Percentiles rank a stretch among this genome's conserved stretches.
phyloP scores from a whole-genome alignment of 2,329 filamentous ascomycete genomes.

The Cordyceps militaris region DNA sequence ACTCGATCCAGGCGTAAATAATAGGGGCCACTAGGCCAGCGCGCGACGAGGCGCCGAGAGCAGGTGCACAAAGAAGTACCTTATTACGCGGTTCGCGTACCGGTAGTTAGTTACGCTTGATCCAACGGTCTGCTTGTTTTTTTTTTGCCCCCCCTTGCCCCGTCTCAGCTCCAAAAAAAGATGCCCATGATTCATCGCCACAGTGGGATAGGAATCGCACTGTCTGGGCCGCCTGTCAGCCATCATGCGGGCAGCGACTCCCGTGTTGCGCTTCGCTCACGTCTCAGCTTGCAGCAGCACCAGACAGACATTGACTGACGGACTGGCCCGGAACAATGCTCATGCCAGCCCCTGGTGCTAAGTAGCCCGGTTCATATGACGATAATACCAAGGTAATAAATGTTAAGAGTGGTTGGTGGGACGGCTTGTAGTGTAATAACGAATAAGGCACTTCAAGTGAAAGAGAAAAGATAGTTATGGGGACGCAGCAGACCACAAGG shows the following conservation, averaged over 20 bases:
- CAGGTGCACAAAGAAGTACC: too few relatives aligned
- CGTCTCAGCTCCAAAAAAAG: constrained; percentile 2
- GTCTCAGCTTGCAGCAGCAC: constrained; percentile 5
- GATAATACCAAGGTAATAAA: background rate
- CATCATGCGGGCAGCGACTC: background rate
- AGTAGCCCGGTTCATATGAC: background rate
- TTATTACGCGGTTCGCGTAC: too few relatives aligned
- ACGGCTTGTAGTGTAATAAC: too few relatives aligned
- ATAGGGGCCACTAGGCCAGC: too few relatives aligned
- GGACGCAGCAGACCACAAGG: background rate
- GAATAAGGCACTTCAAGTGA: too few relatives aligned
- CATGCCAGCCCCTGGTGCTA: background rate
- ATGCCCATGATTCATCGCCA: constrained; percentile 4
- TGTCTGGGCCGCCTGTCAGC: constrained; percentile 2
- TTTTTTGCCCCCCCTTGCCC: background rate
- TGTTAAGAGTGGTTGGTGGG: background rate
- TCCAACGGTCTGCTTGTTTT: background rate
- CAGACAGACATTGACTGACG: background rate
- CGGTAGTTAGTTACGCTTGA: too few relatives aligned
- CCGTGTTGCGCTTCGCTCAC: background rate
- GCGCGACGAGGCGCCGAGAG: background rate
- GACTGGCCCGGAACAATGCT: background rate
- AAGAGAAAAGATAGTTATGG: background rate
- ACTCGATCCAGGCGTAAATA: background rate
- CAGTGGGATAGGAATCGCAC: constrained; percentile 1